These are phyloP conservation scores for Lepidium africanum DNA, from an alignment of 345 rosid species.

Conservation along the genomic window DNA sequence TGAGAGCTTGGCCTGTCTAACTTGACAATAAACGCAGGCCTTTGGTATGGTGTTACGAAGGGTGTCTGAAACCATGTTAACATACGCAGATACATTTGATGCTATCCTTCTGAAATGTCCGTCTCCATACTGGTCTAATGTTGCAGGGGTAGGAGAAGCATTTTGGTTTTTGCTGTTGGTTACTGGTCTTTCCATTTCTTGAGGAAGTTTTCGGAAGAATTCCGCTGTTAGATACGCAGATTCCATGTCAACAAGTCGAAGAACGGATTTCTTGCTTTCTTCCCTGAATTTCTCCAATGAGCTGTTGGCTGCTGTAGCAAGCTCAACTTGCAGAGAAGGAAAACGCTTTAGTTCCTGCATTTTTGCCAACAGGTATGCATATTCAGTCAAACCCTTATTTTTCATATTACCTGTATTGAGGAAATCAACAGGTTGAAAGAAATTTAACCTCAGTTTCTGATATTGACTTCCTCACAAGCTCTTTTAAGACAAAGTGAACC, in stretches of 20 bases:
- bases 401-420: background rate
- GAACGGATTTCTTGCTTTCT: slow-evolving; percentile 59
- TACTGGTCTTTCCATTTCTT: slow-evolving; percentile 48
- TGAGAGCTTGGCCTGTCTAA: slow-evolving; percentile 67
- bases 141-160: slow-evolving; percentile 20
- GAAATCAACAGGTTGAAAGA: background rate
- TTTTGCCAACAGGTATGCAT: background rate
- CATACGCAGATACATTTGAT: slow-evolving; percentile 61
- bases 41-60: slow-evolving; percentile 65
- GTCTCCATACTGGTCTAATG: slow-evolving; percentile 52
- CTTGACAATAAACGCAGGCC: slow-evolving; percentile 75
- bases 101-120: slow-evolving; percentile 78
- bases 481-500: slow-evolving; percentile 79
- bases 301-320: slow-evolving; percentile 56
- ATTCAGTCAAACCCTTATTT: background rate
- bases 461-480: slow-evolving; percentile 71
- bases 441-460: slow-evolving; percentile 60
- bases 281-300: slow-evolving; percentile 69
- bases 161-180: slow-evolving; percentile 21
- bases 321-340: slow-evolving; percentile 65
- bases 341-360: slow-evolving; percentile 70
- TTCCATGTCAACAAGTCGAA: slow-evolving; percentile 75
- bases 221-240: slow-evolving; percentile 74
- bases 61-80: slow-evolving; percentile 70
- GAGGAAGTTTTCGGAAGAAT: slow-evolving; percentile 74